These are phyloP conservation scores for Colletotrichum tamarilloi DNA, from an alignment of 2,329 filamentous ascomycete genomes.

Conservation along the genomic window DNA sequence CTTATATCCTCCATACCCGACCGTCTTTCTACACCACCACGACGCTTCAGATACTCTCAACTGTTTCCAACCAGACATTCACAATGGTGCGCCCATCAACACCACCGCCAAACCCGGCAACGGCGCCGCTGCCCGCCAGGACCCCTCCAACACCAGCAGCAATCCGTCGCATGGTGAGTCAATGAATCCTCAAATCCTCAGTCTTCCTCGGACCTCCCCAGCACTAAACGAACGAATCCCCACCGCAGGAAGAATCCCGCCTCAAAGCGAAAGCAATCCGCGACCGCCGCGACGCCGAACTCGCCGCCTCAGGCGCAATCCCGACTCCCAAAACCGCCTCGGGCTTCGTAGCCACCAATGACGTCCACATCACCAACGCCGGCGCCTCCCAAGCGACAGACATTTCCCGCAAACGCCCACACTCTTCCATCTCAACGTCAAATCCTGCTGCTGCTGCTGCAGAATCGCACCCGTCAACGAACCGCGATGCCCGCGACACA, in stretches of 20 bases:
- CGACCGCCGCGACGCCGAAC: constrained; percentile 76
- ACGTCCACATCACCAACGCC: constrained; percentile 65
- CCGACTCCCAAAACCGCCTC: constrained; percentile 65
- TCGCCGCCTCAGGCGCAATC: constrained; percentile 57
- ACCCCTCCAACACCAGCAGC: constrained; percentile 67
- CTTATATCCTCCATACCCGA: not conserved
- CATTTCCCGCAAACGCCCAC: constrained; percentile 73
- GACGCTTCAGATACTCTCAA: not conserved
- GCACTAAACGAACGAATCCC: constrained; percentile 9
- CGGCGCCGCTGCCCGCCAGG: constrained; percentile 42
- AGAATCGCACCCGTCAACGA: constrained; percentile 62
- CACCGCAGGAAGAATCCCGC: constrained; percentile 81
- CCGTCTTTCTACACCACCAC: not conserved
- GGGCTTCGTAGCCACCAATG: constrained; percentile 77
- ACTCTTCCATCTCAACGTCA: constrained; percentile 67
- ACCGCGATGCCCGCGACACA: constrained; percentile 74
- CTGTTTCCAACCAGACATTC: not conserved
- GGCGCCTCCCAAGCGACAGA: constrained; percentile 50
- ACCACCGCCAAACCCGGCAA: constrained; percentile 51
- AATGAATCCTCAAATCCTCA: not conserved
- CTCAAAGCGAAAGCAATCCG: constrained; percentile 89
- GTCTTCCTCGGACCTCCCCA: not conserved
- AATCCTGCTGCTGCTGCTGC: not conserved
- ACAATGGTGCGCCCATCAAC: constrained; percentile 61
- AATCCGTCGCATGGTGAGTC: constrained; percentile 64